Base-by-base conservation (phyloP, 179 eudicot genomes). In the Nepenthes alata region DNA sequence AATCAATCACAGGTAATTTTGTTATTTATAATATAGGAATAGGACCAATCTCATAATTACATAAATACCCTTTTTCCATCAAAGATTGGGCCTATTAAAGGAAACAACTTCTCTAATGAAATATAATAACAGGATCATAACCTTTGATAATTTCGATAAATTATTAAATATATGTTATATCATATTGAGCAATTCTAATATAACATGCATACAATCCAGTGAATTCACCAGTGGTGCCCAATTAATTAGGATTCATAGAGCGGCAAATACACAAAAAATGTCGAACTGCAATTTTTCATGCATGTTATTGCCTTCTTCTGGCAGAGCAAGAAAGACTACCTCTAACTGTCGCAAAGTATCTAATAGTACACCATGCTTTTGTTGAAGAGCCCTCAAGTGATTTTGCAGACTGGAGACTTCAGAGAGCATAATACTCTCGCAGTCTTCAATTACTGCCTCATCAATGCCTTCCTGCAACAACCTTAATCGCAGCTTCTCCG, bases 361-460 rank as follows among this genome's bases (percentile, higher is more conserved):
- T 65, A 91, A 74, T 59, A 91, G 73, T 59, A 80, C 65, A 38
- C 78, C 62, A 59, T 91, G 96, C 66, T 89, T 86, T 47, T 73
- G 74, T 60, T 86, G 88, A 71, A 91, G 89, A 67, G 71, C 65
- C 75, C 76, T 86, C 61, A 89, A 68, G 58, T 83, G 91, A 76
- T 70, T 76, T 69, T 81, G 88, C 70, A 91, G 80, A 77, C 74
- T 86, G 8, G 95, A 84, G 58, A 89, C 66, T 77, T 91, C 98
- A 65, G 66, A 59, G 11, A 84, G 84, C 98, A 91, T 78, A 50
- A 91, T 91, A 51, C 85, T 77, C 67, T 91, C 98, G 51, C 98
- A 91, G 50, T 89, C 98, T 71, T 85, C 74, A 62, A 91, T 79
- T 55, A 79, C 74, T 36, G 74, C 72, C 78, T 91, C 98, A 53